These are phyloP conservation scores for Mediolabrus comicus DNA, from an alignment of 108 stramenopile species.

Conservation along the genomic window DNA sequence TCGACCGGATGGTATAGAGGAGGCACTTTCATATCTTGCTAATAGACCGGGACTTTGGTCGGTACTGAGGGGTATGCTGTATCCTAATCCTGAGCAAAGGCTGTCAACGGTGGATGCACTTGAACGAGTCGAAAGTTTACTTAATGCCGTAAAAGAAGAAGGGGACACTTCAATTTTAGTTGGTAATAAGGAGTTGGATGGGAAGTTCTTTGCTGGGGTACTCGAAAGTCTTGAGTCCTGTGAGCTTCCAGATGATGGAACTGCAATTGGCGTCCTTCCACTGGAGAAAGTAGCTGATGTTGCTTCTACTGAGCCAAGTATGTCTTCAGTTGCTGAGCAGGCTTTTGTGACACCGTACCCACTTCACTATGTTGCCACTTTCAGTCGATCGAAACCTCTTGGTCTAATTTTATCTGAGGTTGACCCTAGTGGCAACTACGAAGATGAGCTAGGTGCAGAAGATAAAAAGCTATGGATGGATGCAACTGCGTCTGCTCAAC, in stretches of 20 bases:
- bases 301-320: too few relatives aligned
- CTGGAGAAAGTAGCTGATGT: not conserved
- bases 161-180: too few relatives aligned
- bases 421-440: constrained; percentile 43
- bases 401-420: constrained; percentile 71
- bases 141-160: not conserved
- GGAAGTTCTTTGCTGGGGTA: not conserved
- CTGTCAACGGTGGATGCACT: not conserved
- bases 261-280: not conserved
- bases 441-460: constrained; percentile 16
- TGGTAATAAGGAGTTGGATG: not conserved
- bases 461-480: constrained; percentile 52
- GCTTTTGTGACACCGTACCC: constrained; percentile 53
- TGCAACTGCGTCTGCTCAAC: constrained; percentile 56
- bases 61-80: constrained; percentile 54
- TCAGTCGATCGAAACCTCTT: constrained; percentile 52
- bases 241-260: constrained; percentile 2
- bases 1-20: constrained; percentile 62
- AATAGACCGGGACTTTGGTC: constrained; percentile 69
- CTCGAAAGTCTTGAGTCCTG: constrained; percentile 1
- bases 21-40: constrained; percentile 53
- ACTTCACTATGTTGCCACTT: constrained; percentile 81
- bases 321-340: not conserved
- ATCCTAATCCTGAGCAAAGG: constrained; percentile 35
- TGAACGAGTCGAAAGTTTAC: not conserved